Percentiles rank a stretch among this genome's conserved stretches.
Evolutionary conservation across 1,139 yeast species (phyloP).

Genomic region (Kodamaea sp.): DNA sequence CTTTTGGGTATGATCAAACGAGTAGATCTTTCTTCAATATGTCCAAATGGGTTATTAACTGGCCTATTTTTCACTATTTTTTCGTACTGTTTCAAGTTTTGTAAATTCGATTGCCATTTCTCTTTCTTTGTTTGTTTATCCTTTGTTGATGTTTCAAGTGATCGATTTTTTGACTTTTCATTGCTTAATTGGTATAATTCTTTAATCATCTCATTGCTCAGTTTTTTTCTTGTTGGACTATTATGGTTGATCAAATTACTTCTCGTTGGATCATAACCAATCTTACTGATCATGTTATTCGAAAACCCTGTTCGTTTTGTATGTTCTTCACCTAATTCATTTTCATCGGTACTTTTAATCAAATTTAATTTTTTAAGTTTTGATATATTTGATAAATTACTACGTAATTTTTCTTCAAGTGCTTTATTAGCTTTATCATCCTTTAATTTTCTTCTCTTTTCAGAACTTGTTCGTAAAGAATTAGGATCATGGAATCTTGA

Average conservation of each 20-base stretch:
- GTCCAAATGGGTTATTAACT: slow-evolving; percentile 4
- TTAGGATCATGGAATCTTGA: slow-evolving; percentile 45
- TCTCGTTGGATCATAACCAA: slow-evolving; percentile 53
- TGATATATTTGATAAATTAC: slow-evolving; percentile 15
- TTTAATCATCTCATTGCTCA: slow-evolving; percentile 14
- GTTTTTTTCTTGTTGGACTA: slow-evolving; percentile 14
- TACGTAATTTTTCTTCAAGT: slow-evolving; percentile 28
- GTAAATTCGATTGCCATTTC: slow-evolving; percentile 24
- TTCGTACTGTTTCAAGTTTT: slow-evolving; percentile 17
- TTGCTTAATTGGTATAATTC: slow-evolving; percentile 26
- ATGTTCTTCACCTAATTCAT: slow-evolving; percentile 13
- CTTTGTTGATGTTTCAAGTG: slow-evolving; percentile 19
- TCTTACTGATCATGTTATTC: slow-evolving; percentile 32
- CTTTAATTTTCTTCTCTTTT: slow-evolving; percentile 29
- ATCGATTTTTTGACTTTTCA: slow-evolving; percentile 15
- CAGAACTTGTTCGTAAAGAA: slow-evolving; percentile 33
- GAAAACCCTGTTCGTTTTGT: slow-evolving; percentile 26
- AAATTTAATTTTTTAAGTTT: slow-evolving; percentile 16
- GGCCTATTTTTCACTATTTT: slow-evolving; percentile 10
- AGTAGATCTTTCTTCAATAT: slow-evolving; percentile 4
- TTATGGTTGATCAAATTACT: slow-evolving; percentile 3
- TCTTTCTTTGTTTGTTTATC: slow-evolving; percentile 15
- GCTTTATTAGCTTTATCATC: slow-evolving; percentile 33
- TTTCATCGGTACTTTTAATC: slow-evolving; percentile 16
- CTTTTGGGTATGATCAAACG: slow-evolving; percentile 5